Evolutionary conservation across 768 basidiomycete species (phyloP), one percentile per base, ranked within the genome.

Genomic region (Podaxis sp.): DNA sequence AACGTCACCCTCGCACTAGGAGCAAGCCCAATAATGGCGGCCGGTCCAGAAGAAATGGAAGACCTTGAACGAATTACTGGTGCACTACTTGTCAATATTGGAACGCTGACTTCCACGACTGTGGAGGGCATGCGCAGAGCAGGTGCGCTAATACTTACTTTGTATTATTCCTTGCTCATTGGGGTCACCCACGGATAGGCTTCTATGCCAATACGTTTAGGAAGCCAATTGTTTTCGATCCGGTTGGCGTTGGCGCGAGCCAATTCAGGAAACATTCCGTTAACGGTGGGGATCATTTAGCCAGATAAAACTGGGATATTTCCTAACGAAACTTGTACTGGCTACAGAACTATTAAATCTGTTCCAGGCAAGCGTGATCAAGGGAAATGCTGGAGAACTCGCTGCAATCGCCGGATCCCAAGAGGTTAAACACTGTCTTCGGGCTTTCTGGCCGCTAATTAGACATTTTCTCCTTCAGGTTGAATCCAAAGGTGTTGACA

Each of bases 21-120:
- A 16, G 93, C 87, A 13, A 94, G 91, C 61, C 95, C 95, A 0
- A 95, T 98, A 69, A 98, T 98, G 95, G 91, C 95, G 2, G 88
- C 90, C 18, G 85, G 88, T 23, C 81, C 88, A 0, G 78, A 82
- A 61, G 95, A 98, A 70, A 93, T 94, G 81, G 80, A 83, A 27
- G 91, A 95, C 62, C 79, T 98, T 18, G 78, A 85, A 57, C 75
- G 76, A 36, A 80, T 87, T 50, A 82, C 82, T 48, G 84, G 85
- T 14, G 86, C 86, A 1, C 77, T 95, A 16, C 78, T 98, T 4
- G 77, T 97, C 62, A 97, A 98, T 71, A 90, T 95, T 61, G 95
- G 95, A 38, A 93, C 93, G 2, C 72, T 94, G 68, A 74, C 73
- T 27, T 65, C 72, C 16, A 79, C 79, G 11, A 80, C 85, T 57